Base-by-base conservation (phyloP, 108 stramenopile genomes). In the Craspedostauros australis region DNA sequence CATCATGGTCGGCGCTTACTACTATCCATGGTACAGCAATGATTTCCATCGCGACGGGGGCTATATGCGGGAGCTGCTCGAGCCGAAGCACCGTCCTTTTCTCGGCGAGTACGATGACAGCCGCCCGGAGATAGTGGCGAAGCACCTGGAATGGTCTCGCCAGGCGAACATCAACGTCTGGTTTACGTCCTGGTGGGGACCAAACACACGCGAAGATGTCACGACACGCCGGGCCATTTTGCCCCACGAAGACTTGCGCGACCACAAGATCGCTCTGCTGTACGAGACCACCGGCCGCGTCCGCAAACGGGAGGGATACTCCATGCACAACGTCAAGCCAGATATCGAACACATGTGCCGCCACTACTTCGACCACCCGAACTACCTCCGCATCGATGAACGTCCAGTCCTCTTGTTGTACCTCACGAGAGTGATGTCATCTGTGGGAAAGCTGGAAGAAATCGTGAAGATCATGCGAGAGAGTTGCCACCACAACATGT, bases 141-240 rank as follows among this genome's bases (percentile, higher is more conserved):
- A 70, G 23, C 75, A 76, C 31, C 24, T 73, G 15, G 50, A 28
- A 36, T 76, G 70, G 75, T 63, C 62, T 46, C 15, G 43, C 29
- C 46, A 46, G 28, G 67, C 62, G 14, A 60, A 58, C 36, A 49
- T 74, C 8, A 32, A 40, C 14, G 18, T 67, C 6, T 66, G 65
- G 72, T 27, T 63, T 22, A 53, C 64, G 0, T 53, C 50, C 22
- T 75, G 74, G 74, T 75, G 74, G 74, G 74, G 74, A 15, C 65
- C 68, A 7, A 22, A 57, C 40, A 32, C 39, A 11, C 34, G 37
- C 28, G 45, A 43, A 20, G 69, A 75, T 38, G 21, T n/a, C 22
- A 63, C 50, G 9, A 49, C 39, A 15, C 39, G 45, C 4, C 21
- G 64, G 15, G 50, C 67, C 29, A 60, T 66, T 20, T 25, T 70